A percentile compares a stretch with the other conserved stretches of the same genome.
These are phyloP conservation scores for Ilex aquifolium DNA, from an alignment of 257 asterid genomes.

Conservation along the genomic window DNA sequence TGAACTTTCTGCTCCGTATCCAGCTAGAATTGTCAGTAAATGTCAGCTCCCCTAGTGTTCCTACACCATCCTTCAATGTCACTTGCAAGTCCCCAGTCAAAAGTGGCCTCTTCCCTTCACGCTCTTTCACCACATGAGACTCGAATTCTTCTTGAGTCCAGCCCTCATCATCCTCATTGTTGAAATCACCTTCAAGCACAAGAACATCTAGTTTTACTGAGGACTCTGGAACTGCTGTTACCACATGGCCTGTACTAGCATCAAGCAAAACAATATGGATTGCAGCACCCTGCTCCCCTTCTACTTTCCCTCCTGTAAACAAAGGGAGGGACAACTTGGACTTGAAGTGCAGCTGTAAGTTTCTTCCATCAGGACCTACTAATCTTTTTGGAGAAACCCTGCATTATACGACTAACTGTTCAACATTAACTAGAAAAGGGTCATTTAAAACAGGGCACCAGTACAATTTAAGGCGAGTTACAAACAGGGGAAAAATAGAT, in stretches of 20 bases:
- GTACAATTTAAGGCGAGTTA: too few species aligned
- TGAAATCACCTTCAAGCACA: slow-evolving; percentile 92
- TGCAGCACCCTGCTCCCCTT: slow-evolving; percentile 82
- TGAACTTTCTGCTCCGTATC: slow-evolving; percentile 92
- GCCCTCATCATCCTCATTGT: slow-evolving; percentile 75
- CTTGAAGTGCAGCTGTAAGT: slow-evolving; percentile 72
- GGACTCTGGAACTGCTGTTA: slow-evolving; percentile 80
- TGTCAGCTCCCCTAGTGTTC: slow-evolving; percentile 77
- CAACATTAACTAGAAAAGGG: slow-evolving; percentile 11
- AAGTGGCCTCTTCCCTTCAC: slow-evolving; percentile 95
- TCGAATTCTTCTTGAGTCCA: slow-evolving; percentile 82
- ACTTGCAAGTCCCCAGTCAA: slow-evolving; percentile 81
- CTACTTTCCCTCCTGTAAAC: slow-evolving; percentile 88
- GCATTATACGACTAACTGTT: slow-evolving; percentile 22
- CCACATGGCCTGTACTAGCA: slow-evolving; percentile 54
- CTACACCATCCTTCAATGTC: slow-evolving; percentile 77
- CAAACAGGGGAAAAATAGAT: too few species aligned
- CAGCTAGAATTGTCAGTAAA: slow-evolving; percentile 98
- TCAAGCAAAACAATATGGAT: slow-evolving; percentile 75
- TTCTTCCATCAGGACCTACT: slow-evolving; percentile 79
- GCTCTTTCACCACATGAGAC: slow-evolving; percentile 81
- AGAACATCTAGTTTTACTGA: slow-evolving; percentile 61
- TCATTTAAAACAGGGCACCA: slow-evolving; percentile 3
- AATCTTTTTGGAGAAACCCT: slow-evolving; percentile 89
- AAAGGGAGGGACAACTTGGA: slow-evolving; percentile 83